Base-by-base conservation (phyloP, 148 eudicot genomes). In the Rhododendron ovatum region DNA sequence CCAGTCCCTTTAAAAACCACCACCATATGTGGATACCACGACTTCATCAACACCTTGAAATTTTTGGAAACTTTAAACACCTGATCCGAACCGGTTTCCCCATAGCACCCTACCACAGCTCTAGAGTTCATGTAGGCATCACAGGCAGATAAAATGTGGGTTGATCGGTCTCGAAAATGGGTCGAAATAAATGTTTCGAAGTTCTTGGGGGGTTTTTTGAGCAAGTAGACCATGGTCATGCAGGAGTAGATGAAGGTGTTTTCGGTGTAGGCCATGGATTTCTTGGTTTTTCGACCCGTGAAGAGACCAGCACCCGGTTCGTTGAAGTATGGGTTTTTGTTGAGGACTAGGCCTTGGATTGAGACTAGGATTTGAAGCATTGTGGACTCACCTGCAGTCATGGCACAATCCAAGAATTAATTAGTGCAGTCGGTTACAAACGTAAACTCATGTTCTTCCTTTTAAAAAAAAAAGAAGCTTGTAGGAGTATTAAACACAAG, bases 331-430 rank as follows among this genome's bases (percentile, higher is more conserved):
- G 99, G 99, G 48, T 82, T 87, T 77, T 88, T 92, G 87, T 96
- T 95, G 12, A 96, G 90, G 63, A 96, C 96, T 7, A 96, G 93
- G 6, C 93, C 99, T 82, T 96, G 98, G 59, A 96, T 88, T 4
- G 99, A 96, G 15, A 96, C 90, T 33, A 96, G 87, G 6, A 96
- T 82, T 91, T 96, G 98, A 50, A 91, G 89, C 41, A 95, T 84
- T 9, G 90, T 94, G 22, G 99, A 96, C 1, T 55, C 65, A 69
- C 75, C 75, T 69, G 75, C 75, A 69, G 37, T 69, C 71, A 65
- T 9, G 69, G 3, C 3, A 24, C 4, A 63, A 24, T 63, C 10
- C 11, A 24, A n/a, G 69, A 63, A 7, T 7, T 63, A 8, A 2
- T 24, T 41, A 41, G 45, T 6, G 45, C 6, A 41, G 45, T 41